These are phyloP conservation scores for Smallanthus sonchifolius DNA, from an alignment of 129 eudicot species.

Conservation along the genomic window DNA sequence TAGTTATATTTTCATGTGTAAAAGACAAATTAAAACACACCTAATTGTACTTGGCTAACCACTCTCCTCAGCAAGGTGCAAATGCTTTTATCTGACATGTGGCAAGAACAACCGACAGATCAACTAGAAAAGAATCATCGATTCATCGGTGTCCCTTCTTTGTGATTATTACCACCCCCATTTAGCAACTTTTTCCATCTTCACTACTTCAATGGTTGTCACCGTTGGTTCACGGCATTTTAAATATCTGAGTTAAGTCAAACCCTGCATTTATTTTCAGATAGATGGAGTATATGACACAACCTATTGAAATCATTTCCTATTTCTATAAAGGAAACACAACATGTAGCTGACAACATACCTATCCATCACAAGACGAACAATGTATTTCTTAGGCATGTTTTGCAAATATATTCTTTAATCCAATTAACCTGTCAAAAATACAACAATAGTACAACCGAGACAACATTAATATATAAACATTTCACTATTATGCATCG, in stretches of 20 bases:
- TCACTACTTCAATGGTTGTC: conserved; percentile 86
- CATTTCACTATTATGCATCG: too few species aligned
- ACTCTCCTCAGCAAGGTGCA: conserved; percentile 98
- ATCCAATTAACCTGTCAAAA: too few species aligned
- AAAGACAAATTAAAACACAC: conserved; percentile 24
- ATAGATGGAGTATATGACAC: background rate
- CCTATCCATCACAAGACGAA: too few species aligned
- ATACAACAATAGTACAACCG: too few species aligned
- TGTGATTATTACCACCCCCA: conserved; percentile 95
- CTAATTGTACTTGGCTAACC: conserved; percentile 93
- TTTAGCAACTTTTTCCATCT: conserved; percentile 90
- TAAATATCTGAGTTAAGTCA: background rate
- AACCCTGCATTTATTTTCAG: background rate
- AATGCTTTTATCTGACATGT: conserved; percentile 91
- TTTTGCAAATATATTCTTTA: too few species aligned
- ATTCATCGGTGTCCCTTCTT: conserved; percentile 91
- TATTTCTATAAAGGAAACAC: too few species aligned
- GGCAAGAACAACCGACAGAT: conserved; percentile 86
- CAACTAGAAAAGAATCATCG: conserved; percentile 87
- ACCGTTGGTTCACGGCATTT: conserved; percentile 68
- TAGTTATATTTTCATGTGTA: background rate
- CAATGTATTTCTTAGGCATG: too few species aligned
- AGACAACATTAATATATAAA: too few species aligned
- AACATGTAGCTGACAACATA: too few species aligned
- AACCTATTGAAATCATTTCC: too few species aligned